A percentile compares a stretch with the other conserved stretches of the same genome.
Conservation (phyloP, 2,329 filamentous ascomycete genomes). For the Pyricularia grisea region DNA sequence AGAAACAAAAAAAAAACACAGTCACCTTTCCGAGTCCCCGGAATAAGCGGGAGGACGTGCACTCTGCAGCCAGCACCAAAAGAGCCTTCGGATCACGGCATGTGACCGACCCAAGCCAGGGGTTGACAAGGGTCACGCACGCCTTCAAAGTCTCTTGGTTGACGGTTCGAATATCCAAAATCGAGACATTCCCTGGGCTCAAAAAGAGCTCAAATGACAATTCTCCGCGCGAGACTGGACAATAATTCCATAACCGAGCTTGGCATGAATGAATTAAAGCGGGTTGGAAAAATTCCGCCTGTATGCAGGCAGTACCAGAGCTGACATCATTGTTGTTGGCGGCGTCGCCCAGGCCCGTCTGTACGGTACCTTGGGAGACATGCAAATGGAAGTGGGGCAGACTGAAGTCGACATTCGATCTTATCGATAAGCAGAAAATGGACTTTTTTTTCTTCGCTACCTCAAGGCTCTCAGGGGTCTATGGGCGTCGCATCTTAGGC, state of each 20-base stretch:
- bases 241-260: not conserved
- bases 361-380: too few relatives aligned
- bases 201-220: not conserved
- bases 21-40: not conserved
- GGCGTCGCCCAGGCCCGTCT: not conserved
- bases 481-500: not conserved
- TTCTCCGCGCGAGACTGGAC: not conserved
- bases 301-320: not conserved
- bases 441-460: not conserved
- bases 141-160: not conserved
- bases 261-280: not conserved
- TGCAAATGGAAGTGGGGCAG: not conserved
- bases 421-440: not conserved
- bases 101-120: not conserved
- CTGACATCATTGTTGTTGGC: not conserved
- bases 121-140: not conserved
- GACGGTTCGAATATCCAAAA: not conserved
- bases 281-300: not conserved
- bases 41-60: conserved; percentile 3
- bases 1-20: not conserved
- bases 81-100: not conserved
- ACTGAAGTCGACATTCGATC: not conserved
- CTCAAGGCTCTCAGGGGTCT: not conserved
- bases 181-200: not conserved
- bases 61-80: not conserved